Percentiles rank a stretch among this genome's conserved stretches.
Conservation (phyloP, 495 filamentous ascomycete species). For the Haplographium delicatum region DNA sequence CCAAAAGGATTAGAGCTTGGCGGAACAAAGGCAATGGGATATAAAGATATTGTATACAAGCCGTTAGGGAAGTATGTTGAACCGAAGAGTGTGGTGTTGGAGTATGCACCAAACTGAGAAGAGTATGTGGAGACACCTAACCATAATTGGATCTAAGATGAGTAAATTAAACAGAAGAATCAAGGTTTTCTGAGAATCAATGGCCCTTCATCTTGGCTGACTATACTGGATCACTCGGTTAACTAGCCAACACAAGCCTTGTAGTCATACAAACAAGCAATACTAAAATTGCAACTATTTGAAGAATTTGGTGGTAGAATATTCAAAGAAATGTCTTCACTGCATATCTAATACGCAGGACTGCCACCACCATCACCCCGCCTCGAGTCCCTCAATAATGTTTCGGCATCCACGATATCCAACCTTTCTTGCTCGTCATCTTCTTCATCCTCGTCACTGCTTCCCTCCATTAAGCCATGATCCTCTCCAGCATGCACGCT, state of each 20-base stretch:
- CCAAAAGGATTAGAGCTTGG: conserved; percentile 29
- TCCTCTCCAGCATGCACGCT: conserved; percentile 10
- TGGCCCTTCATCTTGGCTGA: no score
- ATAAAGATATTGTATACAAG: conserved; percentile 25
- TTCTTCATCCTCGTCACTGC: not conserved
- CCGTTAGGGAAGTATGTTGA: conserved; percentile 31
- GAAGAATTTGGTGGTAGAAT: no score
- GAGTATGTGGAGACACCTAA: no score
- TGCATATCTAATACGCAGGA: no score
- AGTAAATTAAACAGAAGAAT: no score
- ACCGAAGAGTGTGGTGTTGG: conserved; percentile 30
- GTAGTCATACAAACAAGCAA: no score
- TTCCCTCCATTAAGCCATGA: conserved; percentile 8
- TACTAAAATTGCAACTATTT: no score
- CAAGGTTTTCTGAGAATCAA: no score
- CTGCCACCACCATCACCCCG: not conserved
- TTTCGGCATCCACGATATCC: conserved; percentile 16
- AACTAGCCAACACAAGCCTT: no score
- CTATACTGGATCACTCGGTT: no score
- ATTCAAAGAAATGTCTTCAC: no score
- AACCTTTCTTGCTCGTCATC: conserved; percentile 10
- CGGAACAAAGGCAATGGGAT: conserved; percentile 31
- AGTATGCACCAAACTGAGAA: conserved; percentile 23
- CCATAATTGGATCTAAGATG: no score
- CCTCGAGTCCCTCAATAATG: conserved; percentile 16